Conservation (phyloP, 768 basidiomycete genomes). For the Austroboletus festivus region DNA sequence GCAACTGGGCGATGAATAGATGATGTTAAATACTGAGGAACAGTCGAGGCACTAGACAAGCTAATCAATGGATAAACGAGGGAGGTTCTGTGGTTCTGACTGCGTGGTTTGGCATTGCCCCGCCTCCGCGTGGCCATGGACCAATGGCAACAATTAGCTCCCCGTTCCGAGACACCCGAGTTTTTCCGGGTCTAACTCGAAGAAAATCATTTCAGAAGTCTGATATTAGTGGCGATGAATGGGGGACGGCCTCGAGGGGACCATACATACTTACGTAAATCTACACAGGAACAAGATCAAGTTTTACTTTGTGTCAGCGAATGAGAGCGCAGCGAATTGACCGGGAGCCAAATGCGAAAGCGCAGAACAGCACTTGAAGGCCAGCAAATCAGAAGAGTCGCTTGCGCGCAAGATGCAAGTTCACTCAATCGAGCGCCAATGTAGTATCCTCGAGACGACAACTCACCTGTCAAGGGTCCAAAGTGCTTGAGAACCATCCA, state of each 20-base stretch:
- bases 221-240: conserved; percentile 22
- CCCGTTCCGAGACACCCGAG: conserved; percentile 12
- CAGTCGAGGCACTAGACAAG: conserved; percentile 8
- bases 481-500: too few species aligned
- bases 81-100: background rate
- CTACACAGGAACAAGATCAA: background rate
- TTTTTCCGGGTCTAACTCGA: conserved; percentile 9
- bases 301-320: background rate
- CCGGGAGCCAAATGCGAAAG: background rate
- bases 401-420: too few species aligned
- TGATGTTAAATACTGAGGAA: conserved; percentile 16
- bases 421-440: too few species aligned
- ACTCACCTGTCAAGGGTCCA: too few species aligned
- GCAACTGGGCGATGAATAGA: background rate
- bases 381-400: too few species aligned
- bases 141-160: conserved; percentile 22
- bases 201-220: conserved; percentile 8
- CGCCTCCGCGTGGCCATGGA: background rate
- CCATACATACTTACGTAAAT: conserved; percentile 11
- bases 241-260: conserved; percentile 19
- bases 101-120: conserved; percentile 18
- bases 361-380: too few species aligned
- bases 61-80: conserved; percentile 8
- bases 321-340: background rate
- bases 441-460: too few species aligned